These are phyloP conservation scores for Amniculicola lignicola DNA, from an alignment of 495 filamentous ascomycete species.

Conservation along the genomic window DNA sequence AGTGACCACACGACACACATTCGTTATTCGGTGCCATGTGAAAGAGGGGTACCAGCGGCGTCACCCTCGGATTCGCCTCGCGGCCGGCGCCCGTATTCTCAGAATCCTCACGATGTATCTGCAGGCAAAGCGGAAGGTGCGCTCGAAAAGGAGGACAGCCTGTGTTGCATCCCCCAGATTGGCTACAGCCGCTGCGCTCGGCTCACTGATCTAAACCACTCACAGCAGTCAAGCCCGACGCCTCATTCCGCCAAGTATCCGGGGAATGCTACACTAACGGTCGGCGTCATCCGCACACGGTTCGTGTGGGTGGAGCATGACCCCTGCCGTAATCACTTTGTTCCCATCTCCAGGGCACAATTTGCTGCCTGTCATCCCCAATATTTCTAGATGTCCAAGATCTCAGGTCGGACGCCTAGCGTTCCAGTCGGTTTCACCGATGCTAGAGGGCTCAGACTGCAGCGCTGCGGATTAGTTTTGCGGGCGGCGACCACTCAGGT, in stretches of 20 bases:
- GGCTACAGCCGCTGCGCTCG: not conserved
- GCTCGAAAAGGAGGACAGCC: not conserved
- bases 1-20: not conserved
- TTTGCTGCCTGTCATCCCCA: too few species aligned
- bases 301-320: not conserved
- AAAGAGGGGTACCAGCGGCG: too few species aligned
- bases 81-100: not conserved
- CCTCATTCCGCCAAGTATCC: not conserved
- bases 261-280: slow-evolving; percentile 4
- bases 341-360: not conserved
- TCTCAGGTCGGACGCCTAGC: too few species aligned
- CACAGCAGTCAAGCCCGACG: not conserved
- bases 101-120: not conserved
- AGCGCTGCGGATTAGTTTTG: not conserved
- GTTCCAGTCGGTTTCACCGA: not conserved
- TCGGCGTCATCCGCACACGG: slow-evolving; percentile 2
- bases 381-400: too few species aligned
- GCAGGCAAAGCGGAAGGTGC: not conserved
- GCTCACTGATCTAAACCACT: not conserved
- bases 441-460: not conserved
- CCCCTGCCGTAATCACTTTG: not conserved
- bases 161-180: not conserved
- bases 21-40: too few species aligned
- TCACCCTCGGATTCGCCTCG: not conserved
- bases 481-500: slow-evolving; percentile 1